Base-by-base conservation (phyloP, 108 stramenopile genomes). In the Schizochytrium sp. region DNA sequence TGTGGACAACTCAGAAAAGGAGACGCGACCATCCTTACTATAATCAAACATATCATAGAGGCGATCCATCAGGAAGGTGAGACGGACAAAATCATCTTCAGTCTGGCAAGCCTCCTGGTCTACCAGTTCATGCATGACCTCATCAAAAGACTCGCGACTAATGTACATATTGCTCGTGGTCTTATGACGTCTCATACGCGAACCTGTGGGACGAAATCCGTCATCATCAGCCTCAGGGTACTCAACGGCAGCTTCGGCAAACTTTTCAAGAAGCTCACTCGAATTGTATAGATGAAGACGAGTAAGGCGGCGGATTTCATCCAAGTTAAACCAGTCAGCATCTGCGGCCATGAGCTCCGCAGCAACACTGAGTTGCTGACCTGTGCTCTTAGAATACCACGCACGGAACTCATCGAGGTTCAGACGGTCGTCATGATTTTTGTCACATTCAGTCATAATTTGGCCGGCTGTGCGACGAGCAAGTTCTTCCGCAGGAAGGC, bases 351-450 rank as follows among this genome's bases (percentile, higher is more conserved):
- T 83, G 76, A 83, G 76, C 50, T 83, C 76, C 7, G 76, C 76
- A 42, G 76, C 76, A 0, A 83, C 76, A 40, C 76, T 83, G n/a
- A 83, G 76, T 28, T 83, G 76, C 47, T 83, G 76, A 0, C 76
- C 76, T 8, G 76, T 83, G 76, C 76, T 40, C 76, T 83, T 49
- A 44, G 2, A 38, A 64, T 90, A 88, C 90, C 90, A 90, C 15
- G 47, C 55, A 50, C 87, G 44, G 53, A 90, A 90, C 60, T 88
- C 87, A 8, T 87, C 90, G 19, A 90, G 87, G 42, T 8, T 55
- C 3, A 90, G 47, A 5, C 44, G n/a, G 4, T 72, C 44, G 46
- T 69, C 61, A 28, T 61, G 57, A 61, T 88, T 56, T 61, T 44
- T 42, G 56, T 64, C 61, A 4, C 44, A 13, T 45, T 90, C 90